Percentiles rank a stretch among this genome's conserved stretches.
These are phyloP conservation scores for Mycena pura DNA, from an alignment of 768 basidiomycete genomes.

Conservation along the genomic window DNA sequence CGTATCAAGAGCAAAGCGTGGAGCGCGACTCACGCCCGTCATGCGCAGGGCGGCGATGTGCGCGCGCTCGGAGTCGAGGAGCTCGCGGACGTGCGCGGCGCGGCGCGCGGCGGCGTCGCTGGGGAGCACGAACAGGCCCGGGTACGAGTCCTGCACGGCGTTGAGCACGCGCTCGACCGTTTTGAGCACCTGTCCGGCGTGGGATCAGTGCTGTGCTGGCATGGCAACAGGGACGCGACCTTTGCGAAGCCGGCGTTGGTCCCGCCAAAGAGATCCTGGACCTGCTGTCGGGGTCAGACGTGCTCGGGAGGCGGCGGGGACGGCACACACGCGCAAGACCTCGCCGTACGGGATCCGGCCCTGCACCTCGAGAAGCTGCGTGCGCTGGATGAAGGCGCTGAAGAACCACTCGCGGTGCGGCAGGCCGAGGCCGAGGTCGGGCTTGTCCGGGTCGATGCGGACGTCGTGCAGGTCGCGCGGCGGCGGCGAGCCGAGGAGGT, in stretches of 20 bases:
- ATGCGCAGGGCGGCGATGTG: slow-evolving; percentile 37
- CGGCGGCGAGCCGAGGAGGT: slow-evolving; percentile 45
- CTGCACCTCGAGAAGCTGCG: slow-evolving; percentile 43
- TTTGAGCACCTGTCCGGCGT: slow-evolving; percentile 37
- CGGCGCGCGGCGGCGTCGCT: slow-evolving; percentile 34
- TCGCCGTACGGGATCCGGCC: slow-evolving; percentile 45
- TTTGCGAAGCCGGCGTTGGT: slow-evolving; percentile 41
- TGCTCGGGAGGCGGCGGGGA: not conserved
- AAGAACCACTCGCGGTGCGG: slow-evolving; percentile 40
- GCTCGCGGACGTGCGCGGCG: slow-evolving; percentile 35
- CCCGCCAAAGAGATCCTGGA: slow-evolving; percentile 43
- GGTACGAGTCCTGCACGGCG: slow-evolving; percentile 43
- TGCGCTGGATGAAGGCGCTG: slow-evolving; percentile 42
- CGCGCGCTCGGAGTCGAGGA: slow-evolving; percentile 40
- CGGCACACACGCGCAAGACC: slow-evolving; percentile 35
- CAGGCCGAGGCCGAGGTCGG: slow-evolving; percentile 38
- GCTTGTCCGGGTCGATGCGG: slow-evolving; percentile 33
- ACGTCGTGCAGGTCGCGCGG: slow-evolving; percentile 38
- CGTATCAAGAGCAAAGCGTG: not conserved
- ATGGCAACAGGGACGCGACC: slow-evolving; percentile 28
- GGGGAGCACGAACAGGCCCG: slow-evolving; percentile 42
- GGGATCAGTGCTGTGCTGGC: not conserved
- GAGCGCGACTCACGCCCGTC: slow-evolving; percentile 35
- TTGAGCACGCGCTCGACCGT: slow-evolving; percentile 42
- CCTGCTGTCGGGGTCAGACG: not conserved